A percentile compares a stretch with the other conserved stretches of the same genome.
These are phyloP conservation scores for Cystofilobasidium capitatum DNA, from an alignment of 768 basidiomycete species.

Conservation along the genomic window DNA sequence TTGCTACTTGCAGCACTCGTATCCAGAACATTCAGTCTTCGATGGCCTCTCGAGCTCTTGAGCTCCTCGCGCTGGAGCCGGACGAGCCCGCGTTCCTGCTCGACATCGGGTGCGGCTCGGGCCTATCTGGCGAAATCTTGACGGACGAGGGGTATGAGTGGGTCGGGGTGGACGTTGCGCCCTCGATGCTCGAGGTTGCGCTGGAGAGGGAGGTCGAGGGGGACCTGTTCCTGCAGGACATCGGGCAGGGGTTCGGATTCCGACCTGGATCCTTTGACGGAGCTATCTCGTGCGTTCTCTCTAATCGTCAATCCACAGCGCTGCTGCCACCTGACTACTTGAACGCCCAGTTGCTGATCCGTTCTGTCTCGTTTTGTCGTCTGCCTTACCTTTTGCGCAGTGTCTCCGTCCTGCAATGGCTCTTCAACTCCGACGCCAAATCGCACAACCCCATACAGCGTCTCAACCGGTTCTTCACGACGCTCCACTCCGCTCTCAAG, in stretches of 20 bases:
- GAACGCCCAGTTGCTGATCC: neutral
- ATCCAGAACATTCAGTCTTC: conserved; percentile 94
- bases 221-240: conserved; percentile 91
- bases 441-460: conserved; percentile 44
- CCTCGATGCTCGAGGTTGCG: conserved; percentile 97
- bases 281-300: conserved; percentile 65
- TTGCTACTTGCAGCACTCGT: conserved; percentile 54
- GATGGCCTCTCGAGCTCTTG: conserved; percentile 93
- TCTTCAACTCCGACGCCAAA: conserved; percentile 90
- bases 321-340: neutral
- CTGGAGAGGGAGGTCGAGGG: conserved; percentile 91
- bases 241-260: conserved; percentile 96
- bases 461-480: conserved; percentile 72
- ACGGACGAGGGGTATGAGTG: conserved; percentile 89
- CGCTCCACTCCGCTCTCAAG: conserved; percentile 44
- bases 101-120: conserved; percentile 96
- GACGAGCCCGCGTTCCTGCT: conserved; percentile 74
- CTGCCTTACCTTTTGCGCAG: conserved; percentile 44
- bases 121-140: conserved; percentile 87
- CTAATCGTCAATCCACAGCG: neutral
- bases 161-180: conserved; percentile 88
- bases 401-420: conserved; percentile 98
- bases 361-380: neutral
- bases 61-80: conserved; percentile 71
- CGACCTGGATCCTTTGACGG: conserved; percentile 95